A percentile compares a stretch with the other conserved stretches of the same genome.
These are phyloP conservation scores for Exserohilum rostratum DNA, from an alignment of 2,329 filamentous ascomycete genomes.

Conservation along the genomic window DNA sequence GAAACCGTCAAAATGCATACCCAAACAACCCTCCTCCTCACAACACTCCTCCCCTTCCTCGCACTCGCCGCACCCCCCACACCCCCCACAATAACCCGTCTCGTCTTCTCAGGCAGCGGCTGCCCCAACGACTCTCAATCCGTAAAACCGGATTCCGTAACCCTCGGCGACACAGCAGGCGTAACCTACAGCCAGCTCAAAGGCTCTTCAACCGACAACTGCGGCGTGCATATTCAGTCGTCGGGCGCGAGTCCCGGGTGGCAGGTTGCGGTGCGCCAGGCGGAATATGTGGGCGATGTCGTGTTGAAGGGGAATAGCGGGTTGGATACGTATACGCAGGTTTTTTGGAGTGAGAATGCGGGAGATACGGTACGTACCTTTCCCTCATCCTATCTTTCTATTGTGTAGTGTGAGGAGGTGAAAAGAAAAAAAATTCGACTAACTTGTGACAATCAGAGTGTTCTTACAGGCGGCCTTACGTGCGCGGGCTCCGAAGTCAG, in stretches of 20 bases:
- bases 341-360: conserved; percentile 41
- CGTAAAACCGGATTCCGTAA: conserved; percentile 19
- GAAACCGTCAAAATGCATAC: conserved; percentile 11
- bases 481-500: conserved; percentile 36
- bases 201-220: conserved; percentile 36
- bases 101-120: conserved; percentile 35
- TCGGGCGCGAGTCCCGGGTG: conserved; percentile 32
- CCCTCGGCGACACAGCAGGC: conserved; percentile 30
- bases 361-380: conserved; percentile 31
- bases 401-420: too few relatives aligned
- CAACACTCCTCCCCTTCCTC: conserved; percentile 13
- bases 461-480: conserved; percentile 25
- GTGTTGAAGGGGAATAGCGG: conserved; percentile 29
- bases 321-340: conserved; percentile 32
- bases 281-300: conserved; percentile 33
- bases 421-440: neutral
- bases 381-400: too few relatives aligned
- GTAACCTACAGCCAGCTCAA: conserved; percentile 34
- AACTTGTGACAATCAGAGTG: conserved; percentile 17
- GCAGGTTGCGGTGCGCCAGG: conserved; percentile 38
- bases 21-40: conserved; percentile 17
- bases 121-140: conserved; percentile 37
- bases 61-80: conserved; percentile 26
- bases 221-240: conserved; percentile 38
- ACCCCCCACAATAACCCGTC: conserved; percentile 31